Conservation (phyloP, 2,329 filamentous ascomycete species). For the Dactylellina sp. region DNA sequence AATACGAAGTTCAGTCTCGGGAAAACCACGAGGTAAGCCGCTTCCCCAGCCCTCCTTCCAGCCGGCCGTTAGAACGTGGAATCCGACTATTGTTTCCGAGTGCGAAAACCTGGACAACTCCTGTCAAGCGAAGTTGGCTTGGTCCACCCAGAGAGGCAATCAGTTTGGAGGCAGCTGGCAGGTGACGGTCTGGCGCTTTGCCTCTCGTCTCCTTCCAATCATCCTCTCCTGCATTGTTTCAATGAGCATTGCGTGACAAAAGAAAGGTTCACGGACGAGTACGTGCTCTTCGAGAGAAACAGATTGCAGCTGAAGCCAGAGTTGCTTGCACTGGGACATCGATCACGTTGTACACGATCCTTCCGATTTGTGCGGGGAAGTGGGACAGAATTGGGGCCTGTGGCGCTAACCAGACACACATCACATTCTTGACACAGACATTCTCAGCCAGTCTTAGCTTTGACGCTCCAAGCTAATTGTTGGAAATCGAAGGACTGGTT, state of each 20-base stretch:
- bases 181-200: conserved; percentile 26
- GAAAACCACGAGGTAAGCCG: conserved; percentile 33
- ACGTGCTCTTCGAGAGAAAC: conserved; percentile 26
- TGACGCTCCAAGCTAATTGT: background rate
- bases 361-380: conserved; percentile 55
- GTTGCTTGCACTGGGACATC: conserved; percentile 25
- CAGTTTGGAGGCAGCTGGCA: conserved; percentile 30
- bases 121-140: conserved; percentile 26
- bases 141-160: background rate
- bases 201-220: conserved; percentile 28
- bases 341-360: conserved; percentile 55
- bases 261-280: background rate
- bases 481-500: background rate
- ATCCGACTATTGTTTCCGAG: conserved; percentile 36
- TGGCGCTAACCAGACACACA: conserved; percentile 37
- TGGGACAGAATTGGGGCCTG: conserved; percentile 28
- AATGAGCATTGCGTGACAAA: conserved; percentile 6
- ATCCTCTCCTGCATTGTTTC: conserved; percentile 26
- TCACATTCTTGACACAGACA: conserved; percentile 35
- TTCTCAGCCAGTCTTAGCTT: background rate
- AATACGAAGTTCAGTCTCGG: background rate
- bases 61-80: conserved; percentile 42
- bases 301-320: too few relatives aligned
- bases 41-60: conserved; percentile 33
- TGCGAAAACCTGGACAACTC: conserved; percentile 26